Percentiles rank a stretch among this genome's conserved stretches.
These are phyloP conservation scores for Athelia sp. DNA, from an alignment of 1,284 basidiomycete species.

Conservation along the genomic window DNA sequence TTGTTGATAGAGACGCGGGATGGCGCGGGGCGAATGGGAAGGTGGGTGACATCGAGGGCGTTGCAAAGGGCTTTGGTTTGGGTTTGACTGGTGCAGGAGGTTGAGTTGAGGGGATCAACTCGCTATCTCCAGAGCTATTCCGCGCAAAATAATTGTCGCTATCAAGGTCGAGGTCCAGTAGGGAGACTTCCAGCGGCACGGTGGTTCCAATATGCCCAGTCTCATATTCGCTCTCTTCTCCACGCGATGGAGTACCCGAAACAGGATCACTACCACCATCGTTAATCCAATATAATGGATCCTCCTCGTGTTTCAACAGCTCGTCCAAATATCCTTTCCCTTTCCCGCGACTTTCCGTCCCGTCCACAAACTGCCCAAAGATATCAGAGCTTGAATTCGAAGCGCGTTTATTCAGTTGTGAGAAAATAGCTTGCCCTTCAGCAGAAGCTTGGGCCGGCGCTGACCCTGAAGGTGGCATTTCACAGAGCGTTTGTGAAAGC, in stretches of 20 bases:
- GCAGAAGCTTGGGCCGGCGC: constrained; percentile 1
- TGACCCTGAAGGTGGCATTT: neutral
- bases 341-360: constrained; percentile 39
- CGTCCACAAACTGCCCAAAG: constrained; percentile 53
- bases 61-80: neutral
- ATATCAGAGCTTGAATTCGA: constrained; percentile 35
- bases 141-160: neutral
- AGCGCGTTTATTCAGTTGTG: neutral
- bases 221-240: neutral
- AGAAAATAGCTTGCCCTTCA: neutral
- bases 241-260: constrained; percentile 1
- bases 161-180: neutral
- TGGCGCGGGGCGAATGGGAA: neutral
- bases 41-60: neutral
- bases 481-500: constrained; percentile 20
- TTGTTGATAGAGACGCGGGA: neutral
- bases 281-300: constrained; percentile 56
- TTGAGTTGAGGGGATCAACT: neutral
- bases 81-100: neutral
- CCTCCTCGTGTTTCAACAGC: constrained; percentile 57
- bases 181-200: neutral
- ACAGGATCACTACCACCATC: neutral
- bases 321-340: constrained; percentile 40
- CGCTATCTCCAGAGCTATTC: neutral
- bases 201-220: too few relatives aligned